A percentile compares a stretch with the other conserved stretches of the same genome.
Evolutionary conservation across 768 basidiomycete genomes (phyloP).

Genomic region (Termitomyces sp.): DNA sequence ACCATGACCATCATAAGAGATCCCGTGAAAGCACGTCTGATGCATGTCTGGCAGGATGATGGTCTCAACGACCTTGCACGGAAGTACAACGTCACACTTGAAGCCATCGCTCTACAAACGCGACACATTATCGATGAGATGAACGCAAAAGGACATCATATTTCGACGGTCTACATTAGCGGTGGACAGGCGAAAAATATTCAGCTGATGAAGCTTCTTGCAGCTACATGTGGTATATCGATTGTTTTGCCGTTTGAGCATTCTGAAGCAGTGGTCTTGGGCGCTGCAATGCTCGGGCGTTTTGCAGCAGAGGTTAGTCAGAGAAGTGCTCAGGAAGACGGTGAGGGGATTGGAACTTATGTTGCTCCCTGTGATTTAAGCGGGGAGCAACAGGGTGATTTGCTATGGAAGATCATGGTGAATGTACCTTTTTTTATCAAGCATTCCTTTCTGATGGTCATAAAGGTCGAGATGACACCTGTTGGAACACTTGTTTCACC

Average conservation of each 20-base stretch:
- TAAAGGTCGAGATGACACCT: conserved; percentile 88
- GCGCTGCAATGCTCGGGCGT: conserved; percentile 90
- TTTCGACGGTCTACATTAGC: conserved; percentile 85
- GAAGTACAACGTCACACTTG: conserved; percentile 87
- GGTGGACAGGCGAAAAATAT: conserved; percentile 91
- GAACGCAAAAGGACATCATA: conserved; percentile 77
- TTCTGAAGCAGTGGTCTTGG: conserved; percentile 82
- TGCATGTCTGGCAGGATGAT: conserved; percentile 44
- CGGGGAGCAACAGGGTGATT: conserved; percentile 48
- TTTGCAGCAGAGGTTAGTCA: conserved; percentile 63
- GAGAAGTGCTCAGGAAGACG: conserved; percentile 13
- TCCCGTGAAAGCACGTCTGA: neutral
- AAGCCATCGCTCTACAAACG: conserved; percentile 92
- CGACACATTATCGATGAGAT: conserved; percentile 90
- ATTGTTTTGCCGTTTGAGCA: conserved; percentile 77
- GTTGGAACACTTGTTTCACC: conserved; percentile 69
- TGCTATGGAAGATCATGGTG: conserved; percentile 92
- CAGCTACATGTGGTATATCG: conserved; percentile 76
- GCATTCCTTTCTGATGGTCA: conserved; percentile 18
- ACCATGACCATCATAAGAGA: neutral
- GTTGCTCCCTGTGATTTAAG: conserved; percentile 18
- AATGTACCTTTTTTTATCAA: conserved; percentile 10
- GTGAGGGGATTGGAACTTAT: conserved; percentile 15
- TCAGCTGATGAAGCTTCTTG: conserved; percentile 85
- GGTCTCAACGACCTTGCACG: conserved; percentile 77